Conservation (phyloP, 805 yeast genomes). For the Ogataea trehalophila region DNA sequence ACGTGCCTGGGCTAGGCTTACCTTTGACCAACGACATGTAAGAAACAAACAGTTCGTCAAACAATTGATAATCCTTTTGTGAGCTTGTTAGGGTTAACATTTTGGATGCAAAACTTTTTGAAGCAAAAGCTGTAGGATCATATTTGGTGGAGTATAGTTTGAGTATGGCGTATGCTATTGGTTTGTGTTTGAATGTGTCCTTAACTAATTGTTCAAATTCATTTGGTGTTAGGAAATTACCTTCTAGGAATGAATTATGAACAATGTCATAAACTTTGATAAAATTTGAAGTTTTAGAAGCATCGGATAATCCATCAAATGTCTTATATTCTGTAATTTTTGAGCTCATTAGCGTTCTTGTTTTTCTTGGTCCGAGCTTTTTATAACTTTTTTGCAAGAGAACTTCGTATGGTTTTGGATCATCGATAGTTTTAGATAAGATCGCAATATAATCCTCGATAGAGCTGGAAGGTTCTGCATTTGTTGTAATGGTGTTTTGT, state of each 20-base stretch:
- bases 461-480: too few relatives aligned
- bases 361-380: background rate
- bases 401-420: too few relatives aligned
- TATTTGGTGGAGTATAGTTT: conserved; percentile 13
- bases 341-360: background rate
- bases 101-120: conserved; percentile 9
- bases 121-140: conserved; percentile 13
- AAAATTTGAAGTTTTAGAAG: background rate
- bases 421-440: too few relatives aligned
- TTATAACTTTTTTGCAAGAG: too few relatives aligned
- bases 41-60: conserved; percentile 16
- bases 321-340: background rate
- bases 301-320: conserved; percentile 4
- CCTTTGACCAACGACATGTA: background rate
- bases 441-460: too few relatives aligned
- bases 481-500: too few relatives aligned
- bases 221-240: conserved; percentile 12
- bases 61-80: conserved; percentile 20
- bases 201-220: conserved; percentile 24
- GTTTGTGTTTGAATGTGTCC: conserved; percentile 6
- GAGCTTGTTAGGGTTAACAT: conserved; percentile 16
- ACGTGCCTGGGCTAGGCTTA: conserved; percentile 11
- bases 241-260: conserved; percentile 1
- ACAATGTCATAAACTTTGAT: conserved; percentile 4
- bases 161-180: conserved; percentile 17